Evolutionary conservation across 164 flowering plant genomes (phyloP).

Genomic region (Warburgia ugandensis): DNA sequence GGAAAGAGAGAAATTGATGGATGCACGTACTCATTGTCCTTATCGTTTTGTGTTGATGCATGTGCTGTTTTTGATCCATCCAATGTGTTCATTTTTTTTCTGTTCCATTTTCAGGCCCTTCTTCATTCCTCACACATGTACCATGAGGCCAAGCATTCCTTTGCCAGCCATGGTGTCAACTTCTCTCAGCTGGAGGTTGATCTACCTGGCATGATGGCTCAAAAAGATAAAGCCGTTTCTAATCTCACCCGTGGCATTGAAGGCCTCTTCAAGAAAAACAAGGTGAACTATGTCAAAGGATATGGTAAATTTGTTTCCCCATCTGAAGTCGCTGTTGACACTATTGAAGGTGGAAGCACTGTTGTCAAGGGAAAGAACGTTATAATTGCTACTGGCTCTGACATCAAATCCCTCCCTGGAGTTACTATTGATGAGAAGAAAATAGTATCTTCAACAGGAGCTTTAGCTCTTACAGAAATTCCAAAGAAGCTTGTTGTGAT

Average conservation of each 20-base stretch:
- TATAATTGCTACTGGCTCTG: constrained; percentile 91
- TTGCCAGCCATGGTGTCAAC: constrained; percentile 82
- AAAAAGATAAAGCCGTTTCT: constrained; percentile 81
- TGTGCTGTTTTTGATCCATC: too few species aligned
- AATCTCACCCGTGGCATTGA: constrained; percentile 77
- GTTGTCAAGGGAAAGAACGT: constrained; percentile 78
- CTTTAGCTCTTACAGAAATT: constrained; percentile 59
- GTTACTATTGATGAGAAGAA: constrained; percentile 79
- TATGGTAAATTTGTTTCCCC: constrained; percentile 80
- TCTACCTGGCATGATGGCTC: constrained; percentile 85
- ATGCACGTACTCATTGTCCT: too few species aligned
- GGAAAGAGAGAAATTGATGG: too few species aligned
- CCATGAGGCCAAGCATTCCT: constrained; percentile 81
- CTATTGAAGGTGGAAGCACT: constrained; percentile 58
- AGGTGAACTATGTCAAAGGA: constrained; percentile 85
- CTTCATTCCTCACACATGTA: constrained; percentile 96
- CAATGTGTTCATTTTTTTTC: background rate
- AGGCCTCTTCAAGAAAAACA: constrained; percentile 91
- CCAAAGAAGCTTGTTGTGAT: constrained; percentile 86
- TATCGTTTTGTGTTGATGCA: too few species aligned
- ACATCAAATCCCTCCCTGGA: constrained; percentile 83
- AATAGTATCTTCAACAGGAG: constrained; percentile 93
- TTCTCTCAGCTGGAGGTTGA: constrained; percentile 70
- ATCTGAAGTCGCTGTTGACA: constrained; percentile 77
- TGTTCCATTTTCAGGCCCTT: constrained; percentile 49